Conservation (phyloP, 192 early-diverging fungal species). For the Pilaira anomala region DNA sequence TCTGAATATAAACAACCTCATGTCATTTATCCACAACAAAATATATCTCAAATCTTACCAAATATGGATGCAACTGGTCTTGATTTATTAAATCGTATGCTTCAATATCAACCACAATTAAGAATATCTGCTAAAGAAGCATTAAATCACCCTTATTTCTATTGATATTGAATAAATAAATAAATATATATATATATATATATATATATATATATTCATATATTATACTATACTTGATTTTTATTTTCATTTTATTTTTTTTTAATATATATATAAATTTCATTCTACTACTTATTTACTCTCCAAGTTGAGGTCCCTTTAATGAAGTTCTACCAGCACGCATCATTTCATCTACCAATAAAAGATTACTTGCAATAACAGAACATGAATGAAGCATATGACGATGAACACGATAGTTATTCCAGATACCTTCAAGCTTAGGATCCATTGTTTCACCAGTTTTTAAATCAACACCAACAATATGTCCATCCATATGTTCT, state of each 20-base stretch:
- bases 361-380: constrained; percentile 96
- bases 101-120: constrained; percentile 70
- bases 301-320: constrained; percentile 36
- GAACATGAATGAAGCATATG: constrained; percentile 96
- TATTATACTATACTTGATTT: not conserved
- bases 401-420: constrained; percentile 96
- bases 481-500: constrained; percentile 85
- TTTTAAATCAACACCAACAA: constrained; percentile 90
- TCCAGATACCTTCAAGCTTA: constrained; percentile 90
- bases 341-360: constrained; percentile 99
- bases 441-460: constrained; percentile 95
- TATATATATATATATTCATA: not conserved
- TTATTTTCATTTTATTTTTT: constrained; percentile 5
- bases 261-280: no score
- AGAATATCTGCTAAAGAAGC: constrained; percentile 65
- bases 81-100: constrained; percentile 69
- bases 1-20: constrained; percentile 72
- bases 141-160: constrained; percentile 60
- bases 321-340: constrained; percentile 51
- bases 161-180: no score
- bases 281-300: constrained; percentile 7
- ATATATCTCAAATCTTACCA: constrained; percentile 62
- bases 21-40: constrained; percentile 58
- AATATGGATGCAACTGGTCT: constrained; percentile 70
- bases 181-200: not conserved